phyloP scores from a whole-genome alignment of 306 rosid genomes.

The Pachyrhizus erosus region DNA sequence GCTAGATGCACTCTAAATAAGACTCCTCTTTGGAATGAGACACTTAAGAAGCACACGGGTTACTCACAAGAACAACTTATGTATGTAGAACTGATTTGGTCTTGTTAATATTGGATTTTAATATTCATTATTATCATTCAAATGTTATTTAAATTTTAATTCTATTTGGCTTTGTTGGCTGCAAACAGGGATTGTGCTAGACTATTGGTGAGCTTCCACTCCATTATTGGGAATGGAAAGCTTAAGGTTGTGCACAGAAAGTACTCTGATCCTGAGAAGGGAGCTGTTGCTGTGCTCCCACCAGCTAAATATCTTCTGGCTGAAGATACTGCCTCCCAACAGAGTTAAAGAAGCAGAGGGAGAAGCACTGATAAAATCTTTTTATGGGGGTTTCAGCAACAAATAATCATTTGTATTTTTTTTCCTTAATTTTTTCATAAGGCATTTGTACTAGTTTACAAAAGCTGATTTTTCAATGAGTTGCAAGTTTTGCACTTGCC shows the following conservation, averaged over 20 bases:
- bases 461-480: background rate
- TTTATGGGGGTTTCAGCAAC: slow-evolving; percentile 34
- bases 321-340: slow-evolving; percentile 8
- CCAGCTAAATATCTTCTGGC: slow-evolving; percentile 68
- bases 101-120: background rate
- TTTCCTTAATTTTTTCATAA: background rate
- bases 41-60: slow-evolving; percentile 72
- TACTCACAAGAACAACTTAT: slow-evolving; percentile 68
- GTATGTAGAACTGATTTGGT: slow-evolving; percentile 25
- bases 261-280: slow-evolving; percentile 58
- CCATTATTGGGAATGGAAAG: slow-evolving; percentile 50
- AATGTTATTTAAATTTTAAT: background rate
- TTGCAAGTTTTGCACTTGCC: background rate
- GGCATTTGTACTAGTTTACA: background rate
- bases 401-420: slow-evolving; percentile 33
- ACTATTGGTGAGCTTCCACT: slow-evolving; percentile 60
- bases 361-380: background rate
- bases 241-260: slow-evolving; percentile 66
- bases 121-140: background rate
- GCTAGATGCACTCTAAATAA: slow-evolving; percentile 78
- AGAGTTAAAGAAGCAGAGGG: background rate
- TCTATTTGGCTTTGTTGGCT: background rate
- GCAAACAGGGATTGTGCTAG: slow-evolving; percentile 71
- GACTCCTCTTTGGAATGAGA: slow-evolving; percentile 75
- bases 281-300: slow-evolving; percentile 69